Evolutionary conservation across 495 filamentous ascomycete species (phyloP).

Genomic region (Extremus antarcticus): DNA sequence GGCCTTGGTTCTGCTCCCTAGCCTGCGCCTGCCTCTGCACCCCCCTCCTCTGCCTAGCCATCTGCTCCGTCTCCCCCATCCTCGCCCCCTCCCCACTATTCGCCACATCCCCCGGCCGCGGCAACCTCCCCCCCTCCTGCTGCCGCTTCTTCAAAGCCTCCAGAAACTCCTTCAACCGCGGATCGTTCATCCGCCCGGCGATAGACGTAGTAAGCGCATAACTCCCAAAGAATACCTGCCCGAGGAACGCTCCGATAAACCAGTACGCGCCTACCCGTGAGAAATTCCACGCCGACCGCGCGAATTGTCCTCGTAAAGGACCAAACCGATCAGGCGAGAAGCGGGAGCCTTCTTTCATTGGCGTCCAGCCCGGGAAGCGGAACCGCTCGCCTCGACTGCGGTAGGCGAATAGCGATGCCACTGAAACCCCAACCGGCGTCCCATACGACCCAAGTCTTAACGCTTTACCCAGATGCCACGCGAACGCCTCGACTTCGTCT

Average conservation of each 20-base stretch:
- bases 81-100: conserved; percentile 1
- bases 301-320: conserved; percentile 14
- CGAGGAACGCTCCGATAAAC: conserved; percentile 12
- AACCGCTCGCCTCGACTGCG: conserved; percentile 2
- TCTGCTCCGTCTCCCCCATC: conserved; percentile 15
- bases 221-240: conserved; percentile 12
- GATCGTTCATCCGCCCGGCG: conserved; percentile 14
- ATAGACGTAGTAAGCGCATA: conserved; percentile 9
- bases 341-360: conserved; percentile 14
- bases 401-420: conserved; percentile 5
- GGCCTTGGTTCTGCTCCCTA: background rate
- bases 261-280: conserved; percentile 8
- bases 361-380: conserved; percentile 21
- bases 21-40: background rate
- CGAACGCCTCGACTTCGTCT: conserved; percentile 21
- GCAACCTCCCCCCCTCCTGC: background rate
- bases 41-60: conserved; percentile 18
- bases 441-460: conserved; percentile 11
- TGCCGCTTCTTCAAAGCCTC: conserved; percentile 10
- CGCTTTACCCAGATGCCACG: conserved; percentile 12
- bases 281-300: conserved; percentile 18
- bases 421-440: conserved; percentile 7
- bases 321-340: conserved; percentile 17
- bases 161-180: conserved; percentile 21
- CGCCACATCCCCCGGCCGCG: background rate